Conservation (phyloP, 2,329 filamentous ascomycete genomes). For the Fusarium keratoplasticum region DNA sequence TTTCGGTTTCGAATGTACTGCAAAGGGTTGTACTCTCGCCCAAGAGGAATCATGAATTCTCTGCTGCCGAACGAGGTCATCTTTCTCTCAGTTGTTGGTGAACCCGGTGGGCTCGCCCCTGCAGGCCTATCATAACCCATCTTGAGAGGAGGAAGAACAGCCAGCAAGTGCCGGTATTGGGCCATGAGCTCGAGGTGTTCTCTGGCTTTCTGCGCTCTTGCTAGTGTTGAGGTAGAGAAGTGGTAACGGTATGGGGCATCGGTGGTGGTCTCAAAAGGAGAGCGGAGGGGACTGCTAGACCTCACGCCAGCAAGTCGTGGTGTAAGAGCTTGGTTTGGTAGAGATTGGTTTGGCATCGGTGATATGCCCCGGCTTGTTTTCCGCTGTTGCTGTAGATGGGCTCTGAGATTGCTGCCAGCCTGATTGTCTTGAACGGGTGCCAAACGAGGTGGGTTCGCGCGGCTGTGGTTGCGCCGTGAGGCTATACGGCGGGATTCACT, state of each 20-base stretch:
- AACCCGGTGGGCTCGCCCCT: constrained; percentile 56
- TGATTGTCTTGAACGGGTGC: constrained; percentile 65
- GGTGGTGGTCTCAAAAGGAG: constrained; percentile 56
- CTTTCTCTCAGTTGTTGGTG: constrained; percentile 51
- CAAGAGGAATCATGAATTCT: constrained; percentile 58
- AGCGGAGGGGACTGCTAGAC: constrained; percentile 59
- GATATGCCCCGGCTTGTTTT: constrained; percentile 71
- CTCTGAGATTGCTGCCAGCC: constrained; percentile 69
- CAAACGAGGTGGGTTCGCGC: constrained; percentile 62
- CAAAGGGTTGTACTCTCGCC: constrained; percentile 87
- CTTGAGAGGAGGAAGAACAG: constrained; percentile 80
- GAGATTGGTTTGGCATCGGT: constrained; percentile 62
- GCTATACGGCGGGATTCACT: constrained; percentile 82
- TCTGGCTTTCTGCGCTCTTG: constrained; percentile 85
- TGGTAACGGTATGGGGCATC: constrained; percentile 68
- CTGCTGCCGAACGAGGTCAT: constrained; percentile 43
- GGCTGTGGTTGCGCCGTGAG: constrained; percentile 67
- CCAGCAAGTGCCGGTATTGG: constrained; percentile 85
- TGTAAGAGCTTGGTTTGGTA: constrained; percentile 46
- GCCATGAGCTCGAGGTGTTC: constrained; percentile 86
- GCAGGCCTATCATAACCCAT: constrained; percentile 52
- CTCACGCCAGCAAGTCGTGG: constrained; percentile 56
- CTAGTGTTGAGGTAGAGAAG: constrained; percentile 83
- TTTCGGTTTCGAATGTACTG: constrained; percentile 94
- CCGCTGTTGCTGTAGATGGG: constrained; percentile 79